Conservation (phyloP, 2,329 filamentous ascomycete species). For the Cladophialophora chaetospira region DNA sequence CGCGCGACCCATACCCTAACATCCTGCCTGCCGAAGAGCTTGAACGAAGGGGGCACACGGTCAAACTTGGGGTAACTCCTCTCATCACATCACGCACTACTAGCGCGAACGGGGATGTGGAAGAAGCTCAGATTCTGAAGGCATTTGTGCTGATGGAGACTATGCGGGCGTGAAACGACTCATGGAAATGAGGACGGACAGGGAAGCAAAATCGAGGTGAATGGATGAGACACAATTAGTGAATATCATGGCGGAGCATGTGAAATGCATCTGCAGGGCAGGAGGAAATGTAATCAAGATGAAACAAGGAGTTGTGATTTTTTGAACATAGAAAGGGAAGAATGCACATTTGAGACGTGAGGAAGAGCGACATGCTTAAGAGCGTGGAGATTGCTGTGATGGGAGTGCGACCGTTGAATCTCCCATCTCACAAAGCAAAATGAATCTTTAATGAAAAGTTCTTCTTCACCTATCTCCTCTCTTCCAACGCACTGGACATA, state of each 20-base stretch:
- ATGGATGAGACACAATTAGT: no score
- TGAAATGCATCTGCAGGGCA: background rate
- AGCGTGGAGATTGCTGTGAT: background rate
- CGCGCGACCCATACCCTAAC: constrained; percentile 9
- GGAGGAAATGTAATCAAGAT: background rate
- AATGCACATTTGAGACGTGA: background rate
- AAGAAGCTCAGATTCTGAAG: constrained; percentile 4
- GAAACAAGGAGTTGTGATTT: background rate
- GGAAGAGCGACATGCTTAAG: background rate
- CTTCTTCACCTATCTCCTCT: no score
- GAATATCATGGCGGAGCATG: no score
- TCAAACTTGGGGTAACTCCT: constrained; percentile 22
- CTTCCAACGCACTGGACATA: no score
- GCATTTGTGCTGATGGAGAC: constrained; percentile 22
- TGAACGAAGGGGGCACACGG: constrained; percentile 13
- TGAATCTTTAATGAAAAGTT: no score
- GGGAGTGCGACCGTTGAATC: background rate
- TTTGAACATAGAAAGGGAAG: background rate
- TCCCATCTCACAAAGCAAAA: no score
- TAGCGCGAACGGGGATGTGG: constrained; percentile 17
- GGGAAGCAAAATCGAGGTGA: background rate
- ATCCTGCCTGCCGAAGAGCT: constrained; percentile 12
- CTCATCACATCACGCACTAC: constrained; percentile 14
- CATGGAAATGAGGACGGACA: no score
- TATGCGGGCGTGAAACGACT: no score